Base-by-base conservation (phyloP, 202 grass and related monocot species). In the Zizania palustris region DNA sequence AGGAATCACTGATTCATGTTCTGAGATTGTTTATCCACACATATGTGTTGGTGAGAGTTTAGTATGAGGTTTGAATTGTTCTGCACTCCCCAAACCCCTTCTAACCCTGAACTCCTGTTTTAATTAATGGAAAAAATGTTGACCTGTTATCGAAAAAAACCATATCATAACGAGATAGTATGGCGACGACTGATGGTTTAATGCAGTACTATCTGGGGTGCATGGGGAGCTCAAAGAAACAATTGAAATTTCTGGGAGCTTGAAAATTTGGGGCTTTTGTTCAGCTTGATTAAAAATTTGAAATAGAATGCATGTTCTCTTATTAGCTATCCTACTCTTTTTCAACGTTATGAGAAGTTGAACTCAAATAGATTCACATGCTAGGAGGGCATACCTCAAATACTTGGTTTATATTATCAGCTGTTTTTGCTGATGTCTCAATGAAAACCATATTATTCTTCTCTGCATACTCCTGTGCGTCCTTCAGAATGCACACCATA, bases 341-440 rank as follows among this genome's bases (percentile, higher is more conserved):
- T 60, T 78, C 3, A 22, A 42, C 40, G 16, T 71, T 50, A 55
- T 11, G 16, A 20, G 69, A 46, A n/a, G 28, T 28, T 28, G 28
- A 28, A 28, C 28, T 28, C 15, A 75, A 79, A 45, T 15, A 69
- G 4, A 2, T 68, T 37, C 35, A 67, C 82, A 16, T 79, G 33
- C 16, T 67, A 34, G 6, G 6, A 40, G 48, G 51, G 68, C 68
- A 79, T 97, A 98, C 95, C 95, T 92, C 91, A 87, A 98, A 98
- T 8, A 94, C 76, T 88, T 92, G 91, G 51, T 92, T 95, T 82
- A 98, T 94, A 64, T 98, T 98, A 74, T 98, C 83, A 80, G 91
- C 87, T 39, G 89, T 98, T 83, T 98, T 98, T 43, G 95, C 91
- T 75, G 95, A 98, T 5, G 94, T 97, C 86, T 97, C 94, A 35